Base-by-base conservation (phyloP, 768 basidiomycete species). In the Tylopilus felleus region DNA sequence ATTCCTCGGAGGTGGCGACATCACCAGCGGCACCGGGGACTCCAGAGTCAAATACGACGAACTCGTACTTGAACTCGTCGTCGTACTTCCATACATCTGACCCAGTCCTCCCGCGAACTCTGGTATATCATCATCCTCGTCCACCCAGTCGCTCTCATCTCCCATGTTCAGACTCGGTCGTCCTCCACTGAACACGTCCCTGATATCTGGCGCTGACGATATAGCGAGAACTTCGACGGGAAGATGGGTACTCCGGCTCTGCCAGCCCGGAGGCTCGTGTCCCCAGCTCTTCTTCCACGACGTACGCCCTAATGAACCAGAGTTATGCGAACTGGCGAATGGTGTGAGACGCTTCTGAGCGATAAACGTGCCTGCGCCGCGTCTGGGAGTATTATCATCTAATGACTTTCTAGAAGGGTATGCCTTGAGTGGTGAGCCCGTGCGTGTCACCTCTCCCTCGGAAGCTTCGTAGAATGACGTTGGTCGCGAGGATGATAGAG, bases 211-310 rank as follows among this genome's bases (percentile, higher is more conserved):
- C 47, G 60, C 72, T 23, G 85, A 79, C 1, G 81, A 86, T 43
- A 91, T 80, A n/a, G 82, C 80, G 13, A 91, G 75, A 9, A 91
- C 88, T 66, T 93, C 90, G 27, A 91, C 76, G 0, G 91, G 88
- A 5, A 85, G 70, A 62, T 85, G 85, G n/a, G 74, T 77, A 47
- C 68, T 69, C 4, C 86, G 80, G 33, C 75, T 78, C 59, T 88
- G 85, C 89, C 90, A 92, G 17, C 90, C 90, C 21, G 90, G 89
- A 7, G 90, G 91, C 62, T 93, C 89, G 27, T 85, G 72, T 1
- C 91, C 91, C 91, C 91, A 93, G 8, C 86, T 82, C 69, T 90
- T 91, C 76, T 90, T 92, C 91, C 91, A 93, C 65, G 87, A 87
- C 21, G 86, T 84, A 28, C 84, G 81, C 29, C 86, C 82, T 47